Base-by-base conservation (phyloP, 164 flowering plant genomes). In the Chimonanthus praecox region DNA sequence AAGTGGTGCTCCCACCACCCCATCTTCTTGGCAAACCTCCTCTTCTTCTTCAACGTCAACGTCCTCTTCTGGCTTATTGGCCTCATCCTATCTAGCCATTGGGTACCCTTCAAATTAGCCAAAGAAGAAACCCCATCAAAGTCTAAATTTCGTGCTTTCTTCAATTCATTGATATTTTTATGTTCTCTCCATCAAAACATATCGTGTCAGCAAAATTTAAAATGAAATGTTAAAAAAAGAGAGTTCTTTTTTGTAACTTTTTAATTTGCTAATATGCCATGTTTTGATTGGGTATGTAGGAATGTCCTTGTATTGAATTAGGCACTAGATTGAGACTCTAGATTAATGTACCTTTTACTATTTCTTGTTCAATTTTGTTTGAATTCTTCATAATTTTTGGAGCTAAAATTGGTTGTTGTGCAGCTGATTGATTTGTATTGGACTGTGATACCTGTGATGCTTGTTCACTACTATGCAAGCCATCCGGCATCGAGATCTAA, bases 391-490 rank as follows among this genome's bases (percentile, higher is more conserved):
- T 72, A 3, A 10, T 18, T 58, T 74, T 47, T 69, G 68, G 50
- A 20, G 50, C 74, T 74, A 71, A 33, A 33, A 63, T 7, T 71
- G 71, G 21, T 16, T 63, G 65, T 50, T 33, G 45, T 85, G 84
- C 88, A 94, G 98, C 85, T 95, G 97, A 95, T 95, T 60, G 97
- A 89, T 80, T 75, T 87, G 83, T 95, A 91, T 68, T 95, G 98
- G 97, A 92, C 98, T 4, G 94, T 88, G 75, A 86, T 95, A 58
- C 99, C 99, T 9, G 89, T 93, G 7, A 58, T 95, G 94, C 86
- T 93, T 18, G 89, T 78, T 51, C 94, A 91, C 71, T 95, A 83
- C 86, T 95, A 83, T 76, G 88, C 87, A 6, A 83, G 82, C 47
- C 94, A 91, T 72, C 99, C 99, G 9, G 61, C 78, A 70, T 87